Base-by-base conservation (phyloP, 345 rosid species). In the Sisymbrium irio region DNA sequence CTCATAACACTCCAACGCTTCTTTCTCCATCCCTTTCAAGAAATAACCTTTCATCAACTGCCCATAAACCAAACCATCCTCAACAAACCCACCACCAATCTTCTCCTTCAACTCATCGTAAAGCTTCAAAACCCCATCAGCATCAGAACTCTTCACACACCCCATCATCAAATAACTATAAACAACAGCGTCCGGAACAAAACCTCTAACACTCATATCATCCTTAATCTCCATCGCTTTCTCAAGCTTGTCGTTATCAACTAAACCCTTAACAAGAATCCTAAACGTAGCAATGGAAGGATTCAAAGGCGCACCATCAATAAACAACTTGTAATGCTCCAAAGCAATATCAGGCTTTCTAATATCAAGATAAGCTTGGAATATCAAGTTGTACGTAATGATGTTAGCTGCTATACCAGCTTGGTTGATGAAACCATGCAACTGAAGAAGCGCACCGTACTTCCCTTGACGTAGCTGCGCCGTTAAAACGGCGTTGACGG, bases 21-120 rank as follows among this genome's bases (percentile, higher is more conserved):
- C 90, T 49, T 83, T 84, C 75, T 88, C 94, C 90, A 83, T 88
- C 15, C 83, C 93, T 68, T 71, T 85, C 74, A 89, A 54, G 67
- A 91, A 93, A 78, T 88, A 87, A 19, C 87, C 98, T 47, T 83
- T 88, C 89, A 91, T 91, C 81, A 91, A 77, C 18, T 73, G 76
- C 73, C 98, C 98, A 74, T 83, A 91, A 58, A 91, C 87, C n/a
- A 85, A 87, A 8, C 97, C 98, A 83, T 93, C 93, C 7, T 79
- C 86, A 33, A 90, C 82, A 42, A 64, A 62, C 45, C 93, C 88
- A 61, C 91, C 87, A 61, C 91, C 89, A 71, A 82, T 67, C 78
- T 87, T 91, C 87, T 85, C 93, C 80, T 87, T 91, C 76, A 94
- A 76, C 72, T 89, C 96, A 73, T 91, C 91, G 14, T 76, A 91